Evolutionary conservation across 352 stramenopile genomes (phyloP).

Genomic region (Globisporangium recalcitrans): DNA sequence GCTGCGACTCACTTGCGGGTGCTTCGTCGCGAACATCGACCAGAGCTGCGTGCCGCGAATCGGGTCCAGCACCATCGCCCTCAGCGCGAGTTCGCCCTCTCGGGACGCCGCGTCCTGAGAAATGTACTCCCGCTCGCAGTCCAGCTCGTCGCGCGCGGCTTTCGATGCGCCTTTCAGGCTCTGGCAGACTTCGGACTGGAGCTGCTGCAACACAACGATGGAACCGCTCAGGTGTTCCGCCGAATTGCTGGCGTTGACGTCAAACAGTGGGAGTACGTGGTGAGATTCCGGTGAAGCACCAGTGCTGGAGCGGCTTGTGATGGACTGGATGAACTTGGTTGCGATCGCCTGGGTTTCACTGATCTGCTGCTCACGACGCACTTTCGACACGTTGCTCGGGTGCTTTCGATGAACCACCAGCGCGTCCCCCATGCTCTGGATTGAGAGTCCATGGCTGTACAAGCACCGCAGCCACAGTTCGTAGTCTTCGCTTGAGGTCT

Average conservation of each 20-base stretch:
- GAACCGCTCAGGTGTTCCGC: slow-evolving; percentile 20
- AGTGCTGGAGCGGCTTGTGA: neutral
- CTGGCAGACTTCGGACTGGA: slow-evolving; percentile 19
- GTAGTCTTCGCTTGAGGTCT: slow-evolving; percentile 69
- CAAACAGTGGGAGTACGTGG: slow-evolving; percentile 10
- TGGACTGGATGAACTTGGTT: slow-evolving; percentile 3
- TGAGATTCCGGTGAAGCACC: neutral
- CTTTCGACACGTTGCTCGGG: slow-evolving; percentile 17
- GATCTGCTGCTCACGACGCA: slow-evolving; percentile 27
- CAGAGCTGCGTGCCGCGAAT: slow-evolving; percentile 23
- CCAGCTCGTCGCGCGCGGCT: slow-evolving; percentile 10
- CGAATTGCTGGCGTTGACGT: slow-evolving; percentile 9
- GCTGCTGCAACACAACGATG: slow-evolving; percentile 21
- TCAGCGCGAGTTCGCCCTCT: slow-evolving; percentile 34
- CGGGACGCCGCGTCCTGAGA: slow-evolving; percentile 24
- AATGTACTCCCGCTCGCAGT: slow-evolving; percentile 24
- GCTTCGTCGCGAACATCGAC: slow-evolving; percentile 22
- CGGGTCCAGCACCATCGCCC: slow-evolving; percentile 30
- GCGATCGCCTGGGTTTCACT: slow-evolving; percentile 36
- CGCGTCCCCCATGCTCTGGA: slow-evolving; percentile 49
- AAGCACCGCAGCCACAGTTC: slow-evolving; percentile 72
- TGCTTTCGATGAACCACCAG: slow-evolving; percentile 52
- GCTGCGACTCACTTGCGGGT: slow-evolving; percentile 26
- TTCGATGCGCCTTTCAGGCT: neutral
- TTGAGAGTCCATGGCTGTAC: slow-evolving; percentile 27